These are phyloP conservation scores for Hypoxylon intermedium DNA, from an alignment of 495 filamentous ascomycete species.

Conservation along the genomic window DNA sequence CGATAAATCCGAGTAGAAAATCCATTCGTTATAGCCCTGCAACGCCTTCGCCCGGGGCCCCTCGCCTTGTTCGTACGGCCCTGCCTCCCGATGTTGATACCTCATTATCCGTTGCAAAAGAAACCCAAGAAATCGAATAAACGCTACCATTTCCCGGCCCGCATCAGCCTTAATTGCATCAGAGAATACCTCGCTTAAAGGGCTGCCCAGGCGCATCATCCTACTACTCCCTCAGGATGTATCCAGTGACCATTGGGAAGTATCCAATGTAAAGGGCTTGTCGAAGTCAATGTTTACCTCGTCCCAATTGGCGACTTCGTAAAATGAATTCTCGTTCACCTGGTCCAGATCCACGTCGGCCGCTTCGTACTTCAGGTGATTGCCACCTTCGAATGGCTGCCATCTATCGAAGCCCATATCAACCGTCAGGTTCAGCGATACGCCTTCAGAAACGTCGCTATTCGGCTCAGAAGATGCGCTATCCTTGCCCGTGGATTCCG, in stretches of 20 bases:
- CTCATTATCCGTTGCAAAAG: slow-evolving; percentile 9
- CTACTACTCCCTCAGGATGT: slow-evolving; percentile 37
- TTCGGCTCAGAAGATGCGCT: slow-evolving; percentile 59
- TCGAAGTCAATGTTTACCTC: slow-evolving; percentile 48
- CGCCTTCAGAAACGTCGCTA: slow-evolving; percentile 60
- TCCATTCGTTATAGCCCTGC: neutral
- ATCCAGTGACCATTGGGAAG: slow-evolving; percentile 52
- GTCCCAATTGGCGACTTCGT: slow-evolving; percentile 45
- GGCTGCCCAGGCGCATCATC: neutral
- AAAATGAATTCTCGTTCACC: slow-evolving; percentile 25
- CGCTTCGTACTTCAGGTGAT: neutral
- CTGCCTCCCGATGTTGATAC: neutral
- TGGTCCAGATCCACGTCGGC: slow-evolving; percentile 7
- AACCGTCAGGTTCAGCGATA: slow-evolving; percentile 44
- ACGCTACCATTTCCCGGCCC: neutral
- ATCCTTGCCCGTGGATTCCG: slow-evolving; percentile 61
- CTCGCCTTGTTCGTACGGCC: neutral
- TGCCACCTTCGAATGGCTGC: slow-evolving; percentile 51
- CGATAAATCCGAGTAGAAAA: too few species aligned
- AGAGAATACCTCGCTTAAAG: slow-evolving; percentile 1
- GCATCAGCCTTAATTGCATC: slow-evolving; percentile 20
- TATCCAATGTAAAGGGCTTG: slow-evolving; percentile 54
- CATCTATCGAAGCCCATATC: slow-evolving; percentile 55
- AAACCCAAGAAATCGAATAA: neutral
- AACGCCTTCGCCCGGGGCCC: slow-evolving; percentile 11